These are phyloP conservation scores for Melampsora abietis-canadensis DNA, from an alignment of 1,284 basidiomycete genomes.

Conservation along the genomic window DNA sequence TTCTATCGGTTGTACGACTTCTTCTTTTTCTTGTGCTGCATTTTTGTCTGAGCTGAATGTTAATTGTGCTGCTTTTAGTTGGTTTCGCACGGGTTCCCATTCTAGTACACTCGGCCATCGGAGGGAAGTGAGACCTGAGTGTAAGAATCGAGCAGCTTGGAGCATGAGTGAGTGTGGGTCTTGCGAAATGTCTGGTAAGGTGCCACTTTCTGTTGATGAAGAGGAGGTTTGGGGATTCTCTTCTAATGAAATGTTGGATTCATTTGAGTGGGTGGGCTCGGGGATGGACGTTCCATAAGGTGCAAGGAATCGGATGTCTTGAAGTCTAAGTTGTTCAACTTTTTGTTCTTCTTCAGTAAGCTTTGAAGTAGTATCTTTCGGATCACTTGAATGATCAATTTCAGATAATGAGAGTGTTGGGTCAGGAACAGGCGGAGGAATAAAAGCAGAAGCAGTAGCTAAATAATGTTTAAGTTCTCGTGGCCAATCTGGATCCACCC, in stretches of 20 bases:
- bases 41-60: neutral
- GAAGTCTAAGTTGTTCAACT: neutral
- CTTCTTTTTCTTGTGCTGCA: too few relatives aligned
- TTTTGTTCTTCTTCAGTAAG: conserved; percentile 6
- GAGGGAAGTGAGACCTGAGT: conserved; percentile 12
- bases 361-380: neutral
- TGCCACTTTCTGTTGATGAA: neutral
- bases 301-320: conserved; percentile 8
- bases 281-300: conserved; percentile 11
- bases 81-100: conserved; percentile 7
- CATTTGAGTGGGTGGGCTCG: neutral
- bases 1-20: neutral
- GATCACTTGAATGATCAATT: neutral
- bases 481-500: conserved; percentile 29
- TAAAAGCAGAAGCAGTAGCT: conserved; percentile 23
- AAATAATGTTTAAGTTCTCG: conserved; percentile 22
- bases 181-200: conserved; percentile 11
- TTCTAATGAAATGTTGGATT: too few relatives aligned
- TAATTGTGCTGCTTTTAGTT: conserved; percentile 3
- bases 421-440: conserved; percentile 17
- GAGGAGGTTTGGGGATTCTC: neutral
- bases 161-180: conserved; percentile 24
- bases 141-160: conserved; percentile 38
- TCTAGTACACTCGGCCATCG: conserved; percentile 25
- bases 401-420: neutral